Conservation (phyloP, 805 yeast species). For the Saturnispora serradocipensis region DNA sequence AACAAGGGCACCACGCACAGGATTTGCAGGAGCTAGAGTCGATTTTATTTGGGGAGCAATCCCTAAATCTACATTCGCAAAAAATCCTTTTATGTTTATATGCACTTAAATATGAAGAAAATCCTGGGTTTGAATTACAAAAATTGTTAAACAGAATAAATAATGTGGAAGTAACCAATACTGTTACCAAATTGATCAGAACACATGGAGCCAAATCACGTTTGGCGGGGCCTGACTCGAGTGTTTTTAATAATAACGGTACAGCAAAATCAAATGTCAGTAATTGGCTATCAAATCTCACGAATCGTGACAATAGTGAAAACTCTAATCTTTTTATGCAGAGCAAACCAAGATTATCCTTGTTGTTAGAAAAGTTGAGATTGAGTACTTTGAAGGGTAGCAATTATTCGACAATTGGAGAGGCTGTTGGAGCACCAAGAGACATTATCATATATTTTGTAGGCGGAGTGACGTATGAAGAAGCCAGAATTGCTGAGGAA, state of each 20-base stretch:
- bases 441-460: constrained; percentile 65
- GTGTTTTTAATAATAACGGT: constrained; percentile 21
- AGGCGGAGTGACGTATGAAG: constrained; percentile 92
- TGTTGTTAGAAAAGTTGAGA: constrained; percentile 34
- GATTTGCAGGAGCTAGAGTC: constrained; percentile 51
- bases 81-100: constrained; percentile 66
- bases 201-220: constrained; percentile 38
- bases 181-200: constrained; percentile 38
- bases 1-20: constrained; percentile 31
- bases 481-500: constrained; percentile 72
- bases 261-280: constrained; percentile 17
- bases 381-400: constrained; percentile 17
- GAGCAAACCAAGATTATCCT: constrained; percentile 67
- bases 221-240: constrained; percentile 28
- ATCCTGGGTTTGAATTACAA: constrained; percentile 35
- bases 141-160: constrained; percentile 32
- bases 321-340: constrained; percentile 81
- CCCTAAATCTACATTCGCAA: constrained; percentile 36
- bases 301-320: constrained; percentile 26
- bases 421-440: constrained; percentile 32
- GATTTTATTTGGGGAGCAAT: constrained; percentile 33
- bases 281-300: constrained; percentile 27
- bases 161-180: constrained; percentile 28
- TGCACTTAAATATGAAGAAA: constrained; percentile 57
- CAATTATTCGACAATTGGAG: constrained; percentile 14